Evolutionary conservation across 148 eudicot species (phyloP).

Genomic region (Mesembryanthemum crystallinum): DNA sequence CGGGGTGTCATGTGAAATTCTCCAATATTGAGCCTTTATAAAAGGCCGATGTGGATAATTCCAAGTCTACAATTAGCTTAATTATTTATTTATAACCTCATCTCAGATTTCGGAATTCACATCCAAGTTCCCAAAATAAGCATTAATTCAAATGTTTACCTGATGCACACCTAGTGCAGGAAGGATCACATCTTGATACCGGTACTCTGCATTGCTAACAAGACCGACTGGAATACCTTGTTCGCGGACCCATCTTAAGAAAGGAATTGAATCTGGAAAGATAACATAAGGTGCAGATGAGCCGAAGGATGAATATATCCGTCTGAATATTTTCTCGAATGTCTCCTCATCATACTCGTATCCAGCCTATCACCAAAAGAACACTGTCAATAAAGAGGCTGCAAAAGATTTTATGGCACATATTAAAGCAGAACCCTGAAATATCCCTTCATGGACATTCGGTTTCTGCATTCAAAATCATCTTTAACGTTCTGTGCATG

Average conservation of each 20-base stretch:
- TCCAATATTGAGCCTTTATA: too few relatives aligned
- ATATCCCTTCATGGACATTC: background rate
- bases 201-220: slow-evolving; percentile 96
- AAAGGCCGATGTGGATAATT: too few relatives aligned
- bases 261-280: slow-evolving; percentile 84
- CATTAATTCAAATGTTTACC: slow-evolving; percentile 33
- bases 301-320: slow-evolving; percentile 89
- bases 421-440: background rate
- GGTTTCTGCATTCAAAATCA: background rate
- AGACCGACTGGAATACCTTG: slow-evolving; percentile 73
- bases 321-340: slow-evolving; percentile 83
- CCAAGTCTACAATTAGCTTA: too few relatives aligned
- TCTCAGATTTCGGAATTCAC: too few relatives aligned
- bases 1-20: too few relatives aligned
- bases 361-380: slow-evolving; percentile 67
- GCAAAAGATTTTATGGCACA: background rate
- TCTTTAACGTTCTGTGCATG: background rate
- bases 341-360: slow-evolving; percentile 93
- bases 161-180: slow-evolving; percentile 80
- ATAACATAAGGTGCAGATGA: slow-evolving; percentile 83
- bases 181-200: slow-evolving; percentile 87
- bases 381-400: slow-evolving; percentile 1
- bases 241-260: slow-evolving; percentile 75
- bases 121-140: too few relatives aligned
- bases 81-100: too few relatives aligned